Percentiles rank a stretch among this genome's conserved stretches.
phyloP scores from a whole-genome alignment of 305 asterid genomes.

The Fraxinus angustifolia region DNA sequence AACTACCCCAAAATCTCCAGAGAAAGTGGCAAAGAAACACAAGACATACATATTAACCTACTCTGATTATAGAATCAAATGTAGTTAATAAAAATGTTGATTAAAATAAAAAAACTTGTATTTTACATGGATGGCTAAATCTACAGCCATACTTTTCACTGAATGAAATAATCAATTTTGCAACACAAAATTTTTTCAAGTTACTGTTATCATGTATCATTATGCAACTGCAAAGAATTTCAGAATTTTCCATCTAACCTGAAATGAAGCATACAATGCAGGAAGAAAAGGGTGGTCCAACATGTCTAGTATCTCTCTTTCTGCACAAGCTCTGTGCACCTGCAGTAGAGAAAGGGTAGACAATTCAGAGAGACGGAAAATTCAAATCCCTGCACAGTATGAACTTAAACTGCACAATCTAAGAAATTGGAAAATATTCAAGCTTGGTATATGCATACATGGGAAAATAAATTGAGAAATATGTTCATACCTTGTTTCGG shows the following conservation, averaged over 20 bases:
- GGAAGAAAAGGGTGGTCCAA: constrained; percentile 99
- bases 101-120: neutral
- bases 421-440: neutral
- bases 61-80: neutral
- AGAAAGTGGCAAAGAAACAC: neutral
- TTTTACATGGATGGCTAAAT: neutral
- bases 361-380: neutral
- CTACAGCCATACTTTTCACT: neutral
- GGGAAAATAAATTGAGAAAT: neutral
- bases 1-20: constrained; percentile 15
- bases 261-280: constrained; percentile 93
- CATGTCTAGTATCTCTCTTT: constrained; percentile 90
- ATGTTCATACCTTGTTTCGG: constrained; percentile 71
- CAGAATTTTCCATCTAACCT: constrained; percentile 45
- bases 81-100: neutral
- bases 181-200: neutral
- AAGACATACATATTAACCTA: neutral
- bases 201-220: neutral
- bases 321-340: constrained; percentile 99
- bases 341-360: constrained; percentile 27
- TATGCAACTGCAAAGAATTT: neutral
- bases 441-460: neutral
- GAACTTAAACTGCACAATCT: neutral
- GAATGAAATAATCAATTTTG: neutral
- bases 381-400: neutral